Evolutionary conservation across 805 yeast genomes (phyloP), one percentile per base, ranked within the genome.

Genomic region (Candida incommunis): DNA sequence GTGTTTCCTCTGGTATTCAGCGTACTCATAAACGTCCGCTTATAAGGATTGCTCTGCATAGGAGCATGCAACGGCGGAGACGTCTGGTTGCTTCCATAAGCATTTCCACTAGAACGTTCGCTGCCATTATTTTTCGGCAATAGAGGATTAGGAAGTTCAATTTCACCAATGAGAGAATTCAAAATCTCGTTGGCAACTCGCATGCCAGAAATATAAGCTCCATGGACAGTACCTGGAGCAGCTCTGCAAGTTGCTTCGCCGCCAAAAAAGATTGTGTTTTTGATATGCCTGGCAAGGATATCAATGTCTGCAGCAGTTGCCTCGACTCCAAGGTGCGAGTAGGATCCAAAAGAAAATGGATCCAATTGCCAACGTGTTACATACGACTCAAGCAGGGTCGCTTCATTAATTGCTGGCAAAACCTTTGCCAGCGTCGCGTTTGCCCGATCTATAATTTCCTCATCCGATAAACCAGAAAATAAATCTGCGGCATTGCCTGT

Each of bases 311-410:
- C 67, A 2, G 64, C 66, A 1, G 67, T 62, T n/a, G 68, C 70
- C 22, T 65, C 68, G 7, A 55, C 53, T 2, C 70, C 71, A 13
- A 66, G 65, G 45, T 64, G 66, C 9, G 70, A 66, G 60, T 85
- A 90, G 0, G 95, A 78, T 2, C 97, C 97, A 45, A 82, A 64
- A 2, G 84, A 71, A 55, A 70, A 84, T 1, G 86, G 85, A 52
- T 88, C 94, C 2, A 59, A 57, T 1, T 94, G 80, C 97, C 97
- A 90, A 23, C 76, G 65, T 0, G 90, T 74, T 1, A 72, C 70
- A 0, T 78, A 61, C 0, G 60, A 51, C 49, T 66, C 71, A 1
- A 57, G 57, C 13, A 67, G 58, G 29, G 50, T 46, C 40, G 20
- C 50, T 46, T 41, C 46, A 23, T 13, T 43, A 23, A 13, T 45